These are phyloP conservation scores for Parsonsia alboflavescens DNA, from an alignment of 257 asterid species.

Conservation along the genomic window DNA sequence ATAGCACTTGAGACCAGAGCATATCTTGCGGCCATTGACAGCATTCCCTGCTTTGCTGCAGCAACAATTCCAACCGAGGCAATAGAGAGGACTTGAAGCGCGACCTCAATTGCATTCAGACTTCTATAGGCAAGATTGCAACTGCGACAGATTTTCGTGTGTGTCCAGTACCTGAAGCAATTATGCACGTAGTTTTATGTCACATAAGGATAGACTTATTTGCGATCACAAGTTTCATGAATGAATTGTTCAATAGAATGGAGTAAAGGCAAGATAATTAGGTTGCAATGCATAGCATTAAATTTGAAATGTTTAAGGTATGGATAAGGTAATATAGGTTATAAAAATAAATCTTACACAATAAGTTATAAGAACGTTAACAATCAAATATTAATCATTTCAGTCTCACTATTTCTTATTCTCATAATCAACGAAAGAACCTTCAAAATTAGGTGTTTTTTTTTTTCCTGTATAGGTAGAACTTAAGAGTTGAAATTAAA, in stretches of 20 bases:
- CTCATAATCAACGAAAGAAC: too few relatives aligned
- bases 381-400: too few relatives aligned
- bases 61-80: conserved; percentile 53
- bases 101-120: conserved; percentile 45
- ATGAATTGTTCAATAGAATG: background rate
- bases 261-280: background rate
- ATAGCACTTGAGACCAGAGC: conserved; percentile 43
- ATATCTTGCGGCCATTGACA: conserved; percentile 43
- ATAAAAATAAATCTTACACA: too few relatives aligned
- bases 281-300: too few relatives aligned
- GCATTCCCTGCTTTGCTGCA: conserved; percentile 51
- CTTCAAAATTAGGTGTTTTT: too few relatives aligned
- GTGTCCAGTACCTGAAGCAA: conserved; percentile 71
- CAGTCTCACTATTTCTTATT: too few relatives aligned
- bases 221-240: background rate
- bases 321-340: too few relatives aligned
- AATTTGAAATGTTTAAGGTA: too few relatives aligned
- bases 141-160: conserved; percentile 64
- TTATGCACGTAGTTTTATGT: too few relatives aligned
- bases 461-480: too few relatives aligned
- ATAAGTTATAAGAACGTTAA: too few relatives aligned
- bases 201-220: background rate
- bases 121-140: conserved; percentile 59
- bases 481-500: too few relatives aligned
- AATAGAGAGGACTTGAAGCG: conserved; percentile 49